A percentile compares a stretch with the other conserved stretches of the same genome.
These are phyloP conservation scores for Verbascum thapsus DNA, from an alignment of 257 asterid species.

Conservation along the genomic window DNA sequence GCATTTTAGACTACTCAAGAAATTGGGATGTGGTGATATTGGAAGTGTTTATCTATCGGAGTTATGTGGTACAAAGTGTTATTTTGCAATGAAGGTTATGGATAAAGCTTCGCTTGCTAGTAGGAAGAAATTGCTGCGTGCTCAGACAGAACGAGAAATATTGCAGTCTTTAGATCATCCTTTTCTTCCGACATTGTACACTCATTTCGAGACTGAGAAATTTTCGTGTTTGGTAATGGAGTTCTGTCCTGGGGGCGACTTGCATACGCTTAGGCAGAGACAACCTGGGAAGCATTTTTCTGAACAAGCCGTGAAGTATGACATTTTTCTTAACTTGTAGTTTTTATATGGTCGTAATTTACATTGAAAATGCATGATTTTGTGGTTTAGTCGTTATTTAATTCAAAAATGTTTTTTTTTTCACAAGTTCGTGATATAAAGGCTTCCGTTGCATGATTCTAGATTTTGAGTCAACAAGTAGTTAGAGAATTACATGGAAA, in stretches of 20 bases:
- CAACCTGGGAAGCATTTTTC: conserved; percentile 82
- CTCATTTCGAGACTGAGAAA: conserved; percentile 74
- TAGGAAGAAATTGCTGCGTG: conserved; percentile 76
- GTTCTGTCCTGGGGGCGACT: conserved; percentile 86
- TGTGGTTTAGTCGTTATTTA: neutral
- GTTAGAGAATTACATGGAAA: conserved; percentile 7
- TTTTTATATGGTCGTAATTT: conserved; percentile 16
- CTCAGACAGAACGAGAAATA: conserved; percentile 81
- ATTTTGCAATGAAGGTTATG: conserved; percentile 84
- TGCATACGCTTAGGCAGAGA: conserved; percentile 79
- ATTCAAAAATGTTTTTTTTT: conserved; percentile 7
- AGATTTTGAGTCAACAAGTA: conserved; percentile 2
- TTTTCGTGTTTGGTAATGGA: conserved; percentile 88
- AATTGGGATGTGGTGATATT: conserved; percentile 81
- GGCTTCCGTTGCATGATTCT: conserved; percentile 6
- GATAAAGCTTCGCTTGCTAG: conserved; percentile 78
- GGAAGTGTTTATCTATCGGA: conserved; percentile 81
- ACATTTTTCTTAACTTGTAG: conserved; percentile 28
- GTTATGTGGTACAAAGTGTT: conserved; percentile 74
- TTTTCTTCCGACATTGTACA: conserved; percentile 68
- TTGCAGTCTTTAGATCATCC: conserved; percentile 81
- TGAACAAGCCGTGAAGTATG: conserved; percentile 87
- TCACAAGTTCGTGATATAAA: neutral
- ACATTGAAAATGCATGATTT: conserved; percentile 15
- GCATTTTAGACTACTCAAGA: conserved; percentile 75